Evolutionary conservation across 306 rosid species (phyloP).

Genomic region (Quercus agrifolia): DNA sequence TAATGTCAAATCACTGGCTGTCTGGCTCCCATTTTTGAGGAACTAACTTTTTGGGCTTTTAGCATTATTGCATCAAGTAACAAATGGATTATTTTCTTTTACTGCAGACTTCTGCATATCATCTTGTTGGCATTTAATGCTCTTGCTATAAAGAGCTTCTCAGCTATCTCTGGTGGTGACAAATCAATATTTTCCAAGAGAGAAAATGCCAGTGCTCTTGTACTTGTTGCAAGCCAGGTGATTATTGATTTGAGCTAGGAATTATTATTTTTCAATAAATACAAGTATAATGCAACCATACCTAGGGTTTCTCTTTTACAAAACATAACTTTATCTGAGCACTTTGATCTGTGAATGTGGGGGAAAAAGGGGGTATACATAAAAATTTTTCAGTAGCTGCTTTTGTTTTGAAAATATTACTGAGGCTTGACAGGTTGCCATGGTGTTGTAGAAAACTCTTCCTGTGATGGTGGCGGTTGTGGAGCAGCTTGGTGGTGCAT

Average conservation of each 20-base stretch:
- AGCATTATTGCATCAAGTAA: conserved; percentile 8
- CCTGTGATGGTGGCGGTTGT: conserved; percentile 95
- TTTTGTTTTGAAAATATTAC: not conserved
- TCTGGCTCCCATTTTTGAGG: not conserved
- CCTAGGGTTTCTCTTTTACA: not conserved
- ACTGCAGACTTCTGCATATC: conserved; percentile 77
- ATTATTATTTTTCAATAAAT: not conserved
- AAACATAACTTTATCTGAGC: not conserved
- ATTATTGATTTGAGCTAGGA: not conserved
- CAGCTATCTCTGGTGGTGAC: conserved; percentile 59
- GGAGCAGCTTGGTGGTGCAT: conserved; percentile 76
- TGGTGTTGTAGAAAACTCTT: conserved; percentile 70
- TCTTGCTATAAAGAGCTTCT: conserved; percentile 42
- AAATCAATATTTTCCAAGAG: conserved; percentile 54
- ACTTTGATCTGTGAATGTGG: not conserved
- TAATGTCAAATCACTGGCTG: not conserved
- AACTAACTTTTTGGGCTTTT: conserved; percentile 13
- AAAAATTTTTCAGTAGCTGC: not conserved
- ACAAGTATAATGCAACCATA: not conserved
- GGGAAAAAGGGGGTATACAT: not conserved
- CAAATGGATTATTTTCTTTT: conserved; percentile 17
- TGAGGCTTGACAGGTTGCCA: conserved; percentile 4
- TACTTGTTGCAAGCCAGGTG: conserved; percentile 88
- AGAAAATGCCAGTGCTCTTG: conserved; percentile 63
- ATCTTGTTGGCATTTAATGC: conserved; percentile 56